These are phyloP conservation scores for Mortierella antarctica DNA, from an alignment of 192 early-diverging fungal species.

Conservation along the genomic window DNA sequence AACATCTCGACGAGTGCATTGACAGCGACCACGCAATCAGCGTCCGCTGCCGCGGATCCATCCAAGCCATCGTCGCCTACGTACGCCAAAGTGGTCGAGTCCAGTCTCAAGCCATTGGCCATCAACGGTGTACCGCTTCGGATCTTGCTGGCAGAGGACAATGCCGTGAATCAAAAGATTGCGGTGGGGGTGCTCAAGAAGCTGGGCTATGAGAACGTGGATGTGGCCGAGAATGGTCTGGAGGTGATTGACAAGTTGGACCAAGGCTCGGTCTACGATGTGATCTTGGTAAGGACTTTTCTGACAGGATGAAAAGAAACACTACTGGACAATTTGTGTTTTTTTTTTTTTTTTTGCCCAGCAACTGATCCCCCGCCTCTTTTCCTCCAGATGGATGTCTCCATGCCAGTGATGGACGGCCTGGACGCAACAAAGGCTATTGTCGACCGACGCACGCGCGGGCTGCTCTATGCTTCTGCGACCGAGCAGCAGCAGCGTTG, in stretches of 20 bases:
- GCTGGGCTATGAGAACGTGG: slow-evolving; percentile 59
- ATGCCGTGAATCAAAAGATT: slow-evolving; percentile 64
- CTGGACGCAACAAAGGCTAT: slow-evolving; percentile 56
- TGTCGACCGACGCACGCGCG: slow-evolving; percentile 36
- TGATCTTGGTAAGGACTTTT: slow-evolving; percentile 52
- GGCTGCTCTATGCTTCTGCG: slow-evolving; percentile 3
- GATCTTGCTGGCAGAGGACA: slow-evolving; percentile 51
- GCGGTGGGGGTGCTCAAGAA: slow-evolving; percentile 63
- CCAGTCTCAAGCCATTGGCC: slow-evolving; percentile 21
- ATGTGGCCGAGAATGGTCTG: slow-evolving; percentile 60
- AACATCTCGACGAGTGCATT: background rate
- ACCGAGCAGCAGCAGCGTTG: too few species aligned
- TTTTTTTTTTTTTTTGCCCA: background rate
- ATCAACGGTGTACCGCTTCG: slow-evolving; percentile 35
- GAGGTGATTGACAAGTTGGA: slow-evolving; percentile 61
- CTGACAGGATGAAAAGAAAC: background rate
- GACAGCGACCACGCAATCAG: background rate
- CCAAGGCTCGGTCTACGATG: slow-evolving; percentile 50
- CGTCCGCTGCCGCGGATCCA: background rate
- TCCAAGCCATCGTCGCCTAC: slow-evolving; percentile 21
- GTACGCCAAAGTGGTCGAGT: slow-evolving; percentile 47
- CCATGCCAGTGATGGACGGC: slow-evolving; percentile 64
- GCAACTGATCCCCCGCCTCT: background rate
- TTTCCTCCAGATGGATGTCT: slow-evolving; percentile 55
- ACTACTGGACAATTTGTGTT: too few species aligned